Base-by-base conservation (phyloP, 257 asterid genomes). In the Marsdenia floribunda region DNA sequence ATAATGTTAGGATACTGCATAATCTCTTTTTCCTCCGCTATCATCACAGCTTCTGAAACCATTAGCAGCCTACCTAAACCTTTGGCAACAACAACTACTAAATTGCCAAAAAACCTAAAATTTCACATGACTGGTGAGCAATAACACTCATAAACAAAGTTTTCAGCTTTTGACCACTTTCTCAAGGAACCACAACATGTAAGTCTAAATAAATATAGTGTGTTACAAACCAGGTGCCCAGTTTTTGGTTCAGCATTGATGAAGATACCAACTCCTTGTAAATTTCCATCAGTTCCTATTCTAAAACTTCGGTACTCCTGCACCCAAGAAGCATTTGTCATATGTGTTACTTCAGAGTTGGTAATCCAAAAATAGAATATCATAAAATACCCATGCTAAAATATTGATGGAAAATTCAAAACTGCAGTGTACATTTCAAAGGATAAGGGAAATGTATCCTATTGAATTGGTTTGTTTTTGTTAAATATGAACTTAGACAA, bases 261-360 rank as follows among this genome's bases (percentile, higher is more conserved):
- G 81, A 91, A 93, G 79, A 93, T 76, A 65, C 97, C 98, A 80
- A 93, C 98, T 4, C 98, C 98, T 85, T 93, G 98, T 85, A 93
- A 82, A 76, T 93, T 93, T 57, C 98, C 98, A 70, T 93, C 96
- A 69, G 94, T 93, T 72, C 98, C 97, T 44, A 91, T 90, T 75
- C 97, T 84, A 77, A 93, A 93, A 79, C 88, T 90, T 85, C 88
- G 97, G 77, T 93, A 93, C 80, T 93, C 98, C 98, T 91, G 91
- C 85, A 77, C 29, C 22, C 29, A 70, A 73, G 29, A 77, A 61
- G 13, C 65, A 74, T 44, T 54, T 21, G 49, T 46, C 0, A 42
- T 70, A 22, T 24, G 66, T 24, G 6, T 60, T 18, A 24, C 40
- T 60, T 60, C 65, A 22, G 13, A 11, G 15, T 24, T 59, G 37